phyloP scores from a whole-genome alignment of 371 early-diverging fungal genomes.

The Actinomucor elegans region DNA sequence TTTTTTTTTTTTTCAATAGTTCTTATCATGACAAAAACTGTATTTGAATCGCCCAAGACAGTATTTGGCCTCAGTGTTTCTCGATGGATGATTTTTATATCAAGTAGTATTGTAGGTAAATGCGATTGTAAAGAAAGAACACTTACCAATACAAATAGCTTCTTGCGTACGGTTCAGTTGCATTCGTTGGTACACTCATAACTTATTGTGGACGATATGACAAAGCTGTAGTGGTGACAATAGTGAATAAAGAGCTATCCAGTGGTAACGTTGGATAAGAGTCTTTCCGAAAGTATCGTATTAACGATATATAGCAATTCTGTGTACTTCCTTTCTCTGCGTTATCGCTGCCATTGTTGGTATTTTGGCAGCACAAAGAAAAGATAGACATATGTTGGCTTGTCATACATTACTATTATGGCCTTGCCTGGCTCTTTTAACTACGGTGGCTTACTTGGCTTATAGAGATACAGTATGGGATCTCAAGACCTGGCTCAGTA shows the following conservation, averaged over 20 bases:
- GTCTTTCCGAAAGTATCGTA: not conserved
- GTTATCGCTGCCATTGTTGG: slow-evolving; percentile 21
- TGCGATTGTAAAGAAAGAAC: not conserved
- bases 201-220: not conserved
- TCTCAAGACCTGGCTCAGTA: slow-evolving; percentile 24
- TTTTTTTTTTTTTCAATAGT: too few relatives aligned
- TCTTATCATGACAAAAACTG: too few relatives aligned
- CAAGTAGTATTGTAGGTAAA: not conserved
- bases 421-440: slow-evolving; percentile 29
- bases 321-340: slow-evolving; percentile 17
- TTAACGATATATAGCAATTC: slow-evolving; percentile 1
- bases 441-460: slow-evolving; percentile 24
- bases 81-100: slow-evolving; percentile 1
- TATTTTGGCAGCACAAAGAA: slow-evolving; percentile 14
- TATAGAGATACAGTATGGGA: slow-evolving; percentile 31
- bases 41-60: not conserved
- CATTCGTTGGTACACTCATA: not conserved
- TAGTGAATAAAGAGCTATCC: not conserved
- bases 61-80: not conserved
- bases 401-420: slow-evolving; percentile 24
- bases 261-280: not conserved
- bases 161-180: not conserved
- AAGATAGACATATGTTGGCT: slow-evolving; percentile 16
- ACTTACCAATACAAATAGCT: not conserved
- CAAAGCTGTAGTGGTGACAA: not conserved